A percentile compares a stretch with the other conserved stretches of the same genome.
These are phyloP conservation scores for Rhodomyrtus tomentosa DNA, from an alignment of 345 rosid species.

Conservation along the genomic window DNA sequence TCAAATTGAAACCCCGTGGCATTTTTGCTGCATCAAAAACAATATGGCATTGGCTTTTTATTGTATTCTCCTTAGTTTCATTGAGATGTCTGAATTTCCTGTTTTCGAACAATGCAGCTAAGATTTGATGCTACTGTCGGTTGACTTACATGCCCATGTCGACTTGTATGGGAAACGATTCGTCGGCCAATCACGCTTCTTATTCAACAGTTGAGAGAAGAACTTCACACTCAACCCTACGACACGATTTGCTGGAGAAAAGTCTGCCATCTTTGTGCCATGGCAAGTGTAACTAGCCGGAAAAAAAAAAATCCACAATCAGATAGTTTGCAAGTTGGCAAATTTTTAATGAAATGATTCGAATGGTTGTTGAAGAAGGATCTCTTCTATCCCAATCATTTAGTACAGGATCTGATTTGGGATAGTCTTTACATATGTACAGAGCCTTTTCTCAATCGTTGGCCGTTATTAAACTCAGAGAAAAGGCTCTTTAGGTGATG, in stretches of 20 bases:
- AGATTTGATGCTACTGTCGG: conserved; percentile 17
- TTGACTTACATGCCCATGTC: conserved; percentile 17
- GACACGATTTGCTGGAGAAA: conserved; percentile 12
- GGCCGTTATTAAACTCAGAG: conserved; percentile 25
- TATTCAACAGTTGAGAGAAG: conserved; percentile 8
- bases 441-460: conserved; percentile 29
- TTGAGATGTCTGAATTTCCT: not conserved
- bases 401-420: conserved; percentile 29
- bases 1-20: not conserved
- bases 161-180: conserved; percentile 11
- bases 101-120: conserved; percentile 4
- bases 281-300: not conserved
- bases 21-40: not conserved
- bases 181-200: conserved; percentile 17
- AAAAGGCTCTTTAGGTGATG: conserved; percentile 17
- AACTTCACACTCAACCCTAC: conserved; percentile 12
- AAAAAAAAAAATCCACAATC: not conserved
- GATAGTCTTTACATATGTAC: conserved; percentile 10
- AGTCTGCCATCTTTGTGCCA: conserved; percentile 12
- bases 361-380: conserved; percentile 17
- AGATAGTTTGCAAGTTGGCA: not conserved
- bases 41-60: not conserved
- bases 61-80: not conserved
- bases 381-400: conserved; percentile 25
- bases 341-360: not conserved